phyloP scores from a whole-genome alignment of 345 rosid genomes.

The Gossypium bickii region DNA sequence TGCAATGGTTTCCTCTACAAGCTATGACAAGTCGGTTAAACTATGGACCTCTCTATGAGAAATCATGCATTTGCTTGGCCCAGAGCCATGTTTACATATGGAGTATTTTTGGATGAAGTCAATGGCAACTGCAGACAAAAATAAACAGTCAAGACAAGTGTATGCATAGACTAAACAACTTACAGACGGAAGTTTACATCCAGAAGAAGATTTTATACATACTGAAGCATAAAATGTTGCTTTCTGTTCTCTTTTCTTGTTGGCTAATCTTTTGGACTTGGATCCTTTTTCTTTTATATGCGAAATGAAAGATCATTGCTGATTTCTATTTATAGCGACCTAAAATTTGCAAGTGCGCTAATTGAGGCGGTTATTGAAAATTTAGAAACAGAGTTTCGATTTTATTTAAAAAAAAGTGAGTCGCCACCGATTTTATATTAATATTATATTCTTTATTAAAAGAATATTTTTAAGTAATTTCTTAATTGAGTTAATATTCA shows the following conservation, averaged over 20 bases:
- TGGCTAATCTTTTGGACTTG: not conserved
- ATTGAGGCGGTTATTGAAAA: too few species aligned
- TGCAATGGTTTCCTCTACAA: constrained; percentile 25
- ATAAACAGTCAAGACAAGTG: not conserved
- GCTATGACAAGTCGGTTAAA: constrained; percentile 33
- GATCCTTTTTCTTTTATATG: not conserved
- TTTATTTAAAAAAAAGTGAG: too few species aligned
- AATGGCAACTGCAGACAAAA: not conserved
- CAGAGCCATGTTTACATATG: not conserved
- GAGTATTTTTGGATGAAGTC: not conserved
- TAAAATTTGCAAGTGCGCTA: too few species aligned
- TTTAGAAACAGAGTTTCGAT: too few species aligned
- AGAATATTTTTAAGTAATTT: too few species aligned
- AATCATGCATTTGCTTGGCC: not conserved
- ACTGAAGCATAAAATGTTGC: not conserved
- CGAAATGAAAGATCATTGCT: too few species aligned
- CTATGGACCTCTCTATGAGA: constrained; percentile 16
- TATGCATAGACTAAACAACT: not conserved
- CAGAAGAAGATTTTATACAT: not conserved
- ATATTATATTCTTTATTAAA: too few species aligned
- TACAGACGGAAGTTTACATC: not conserved
- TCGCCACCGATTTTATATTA: too few species aligned
- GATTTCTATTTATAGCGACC: too few species aligned
- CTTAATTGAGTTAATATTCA: too few species aligned
- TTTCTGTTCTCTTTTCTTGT: not conserved